Evolutionary conservation across 179 eudicot species (phyloP).

Genomic region (Sideroxylon spinosum): DNA sequence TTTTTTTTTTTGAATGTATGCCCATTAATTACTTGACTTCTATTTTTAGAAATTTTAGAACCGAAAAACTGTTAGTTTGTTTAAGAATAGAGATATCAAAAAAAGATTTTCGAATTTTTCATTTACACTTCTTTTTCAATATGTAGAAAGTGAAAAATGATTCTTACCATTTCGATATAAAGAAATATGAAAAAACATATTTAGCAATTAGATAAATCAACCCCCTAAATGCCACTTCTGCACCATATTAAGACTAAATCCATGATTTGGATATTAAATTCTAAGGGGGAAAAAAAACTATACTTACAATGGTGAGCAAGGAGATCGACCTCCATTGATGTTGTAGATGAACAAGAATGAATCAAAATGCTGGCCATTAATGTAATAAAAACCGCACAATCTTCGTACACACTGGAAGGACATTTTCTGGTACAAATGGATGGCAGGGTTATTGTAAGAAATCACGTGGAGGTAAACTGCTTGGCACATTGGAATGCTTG

Average conservation of each 20-base stretch:
- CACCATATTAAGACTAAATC: background rate
- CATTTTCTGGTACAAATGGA: conserved; percentile 83
- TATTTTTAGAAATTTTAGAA: too few species aligned
- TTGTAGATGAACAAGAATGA: conserved; percentile 84
- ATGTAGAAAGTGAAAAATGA: too few species aligned
- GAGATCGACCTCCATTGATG: conserved; percentile 89
- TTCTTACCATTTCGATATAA: too few species aligned
- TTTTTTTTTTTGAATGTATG: too few species aligned
- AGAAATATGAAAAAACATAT: background rate
- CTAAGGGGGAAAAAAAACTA: background rate
- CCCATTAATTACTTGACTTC: too few species aligned
- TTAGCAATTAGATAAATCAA: background rate
- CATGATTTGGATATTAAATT: background rate
- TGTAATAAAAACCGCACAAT: conserved; percentile 71
- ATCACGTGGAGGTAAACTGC: conserved; percentile 93
- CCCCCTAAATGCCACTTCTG: background rate
- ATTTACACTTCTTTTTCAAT: too few species aligned
- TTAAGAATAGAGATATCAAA: too few species aligned
- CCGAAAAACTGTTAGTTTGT: too few species aligned
- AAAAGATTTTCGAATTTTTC: too few species aligned
- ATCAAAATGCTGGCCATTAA: conserved; percentile 77
- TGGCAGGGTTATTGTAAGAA: conserved; percentile 84
- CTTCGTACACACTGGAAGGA: conserved; percentile 76
- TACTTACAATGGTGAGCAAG: conserved; percentile 95
- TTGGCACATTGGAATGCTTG: conserved; percentile 63